Evolutionary conservation across 495 filamentous ascomycete species (phyloP).

Genomic region (Xylaria curta): DNA sequence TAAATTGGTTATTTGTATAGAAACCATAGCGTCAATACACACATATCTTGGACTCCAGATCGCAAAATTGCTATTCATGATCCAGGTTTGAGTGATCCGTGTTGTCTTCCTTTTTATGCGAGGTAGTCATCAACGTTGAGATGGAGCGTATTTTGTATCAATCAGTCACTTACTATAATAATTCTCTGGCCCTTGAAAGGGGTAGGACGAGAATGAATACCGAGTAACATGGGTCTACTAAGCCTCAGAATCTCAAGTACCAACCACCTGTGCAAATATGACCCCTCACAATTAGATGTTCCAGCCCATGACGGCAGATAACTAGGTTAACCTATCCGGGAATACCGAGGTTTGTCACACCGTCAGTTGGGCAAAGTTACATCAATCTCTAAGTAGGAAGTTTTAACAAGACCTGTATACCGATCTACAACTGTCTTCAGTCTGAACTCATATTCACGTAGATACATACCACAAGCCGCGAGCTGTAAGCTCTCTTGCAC

Average conservation of each 20-base stretch:
- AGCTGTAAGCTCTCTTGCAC: too few relatives aligned
- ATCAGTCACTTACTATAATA: neutral
- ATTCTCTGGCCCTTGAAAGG: neutral
- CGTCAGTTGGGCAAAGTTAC: neutral
- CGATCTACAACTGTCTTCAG: too few relatives aligned
- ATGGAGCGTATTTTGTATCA: neutral
- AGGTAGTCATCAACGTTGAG: neutral
- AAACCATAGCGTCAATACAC: slow-evolving; percentile 3
- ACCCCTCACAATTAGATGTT: neutral
- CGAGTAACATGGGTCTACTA: neutral
- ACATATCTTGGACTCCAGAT: neutral
- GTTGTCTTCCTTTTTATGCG: neutral
- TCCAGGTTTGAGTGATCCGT: neutral
- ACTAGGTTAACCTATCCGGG: neutral
- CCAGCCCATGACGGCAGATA: neutral
- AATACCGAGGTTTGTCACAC: neutral
- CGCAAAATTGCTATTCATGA: neutral
- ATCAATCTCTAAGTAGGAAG: neutral
- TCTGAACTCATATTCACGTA: too few relatives aligned
- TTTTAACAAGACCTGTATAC: neutral
- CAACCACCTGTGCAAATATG: neutral
- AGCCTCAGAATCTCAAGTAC: neutral
- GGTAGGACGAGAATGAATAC: neutral
- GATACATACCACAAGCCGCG: too few relatives aligned
- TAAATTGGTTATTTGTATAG: neutral